A percentile compares a stretch with the other conserved stretches of the same genome.
These are phyloP conservation scores for Hymenoscyphus fraxineus DNA, from an alignment of 2,329 filamentous ascomycete species.

Conservation along the genomic window DNA sequence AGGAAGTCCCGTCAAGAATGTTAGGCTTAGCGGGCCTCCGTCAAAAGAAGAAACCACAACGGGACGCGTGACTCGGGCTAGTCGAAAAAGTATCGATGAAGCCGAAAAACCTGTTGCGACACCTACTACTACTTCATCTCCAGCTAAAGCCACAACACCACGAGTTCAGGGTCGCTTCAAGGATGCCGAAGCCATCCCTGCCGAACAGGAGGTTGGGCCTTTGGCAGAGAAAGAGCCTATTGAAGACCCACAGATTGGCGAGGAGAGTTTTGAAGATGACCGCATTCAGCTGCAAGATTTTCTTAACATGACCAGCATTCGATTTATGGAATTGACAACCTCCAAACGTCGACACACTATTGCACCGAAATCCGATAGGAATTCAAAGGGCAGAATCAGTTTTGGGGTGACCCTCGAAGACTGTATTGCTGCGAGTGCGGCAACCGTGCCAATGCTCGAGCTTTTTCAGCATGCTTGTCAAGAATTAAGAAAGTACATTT, in stretches of 20 bases:
- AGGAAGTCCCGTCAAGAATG: conserved; percentile 72
- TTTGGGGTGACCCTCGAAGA: conserved; percentile 59
- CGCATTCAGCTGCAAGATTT: conserved; percentile 86
- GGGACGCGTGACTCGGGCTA: conserved; percentile 53
- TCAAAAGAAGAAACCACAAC: conserved; percentile 62
- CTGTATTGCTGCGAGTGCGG: conserved; percentile 83
- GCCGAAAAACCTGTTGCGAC: conserved; percentile 36
- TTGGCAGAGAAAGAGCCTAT: conserved; percentile 42
- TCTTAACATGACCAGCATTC: conserved; percentile 89
- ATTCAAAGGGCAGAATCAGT: conserved; percentile 35
- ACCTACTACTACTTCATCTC: conserved; percentile 45
- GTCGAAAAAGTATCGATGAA: conserved; percentile 45
- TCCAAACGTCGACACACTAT: conserved; percentile 88
- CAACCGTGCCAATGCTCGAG: conserved; percentile 88
- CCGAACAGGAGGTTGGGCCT: conserved; percentile 40
- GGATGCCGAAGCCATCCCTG: conserved; percentile 41
- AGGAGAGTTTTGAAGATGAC: conserved; percentile 42
- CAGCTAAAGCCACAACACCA: conserved; percentile 52
- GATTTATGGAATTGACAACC: conserved; percentile 97
- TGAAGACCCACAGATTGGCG: conserved; percentile 44
- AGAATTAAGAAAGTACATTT: conserved; percentile 95
- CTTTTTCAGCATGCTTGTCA: conserved; percentile 93
- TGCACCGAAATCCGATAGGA: conserved; percentile 47
- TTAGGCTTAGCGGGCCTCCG: conserved; percentile 65
- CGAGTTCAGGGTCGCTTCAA: conserved; percentile 53